Conservation (phyloP, 805 yeast genomes). For the Starmerella powellii region DNA sequence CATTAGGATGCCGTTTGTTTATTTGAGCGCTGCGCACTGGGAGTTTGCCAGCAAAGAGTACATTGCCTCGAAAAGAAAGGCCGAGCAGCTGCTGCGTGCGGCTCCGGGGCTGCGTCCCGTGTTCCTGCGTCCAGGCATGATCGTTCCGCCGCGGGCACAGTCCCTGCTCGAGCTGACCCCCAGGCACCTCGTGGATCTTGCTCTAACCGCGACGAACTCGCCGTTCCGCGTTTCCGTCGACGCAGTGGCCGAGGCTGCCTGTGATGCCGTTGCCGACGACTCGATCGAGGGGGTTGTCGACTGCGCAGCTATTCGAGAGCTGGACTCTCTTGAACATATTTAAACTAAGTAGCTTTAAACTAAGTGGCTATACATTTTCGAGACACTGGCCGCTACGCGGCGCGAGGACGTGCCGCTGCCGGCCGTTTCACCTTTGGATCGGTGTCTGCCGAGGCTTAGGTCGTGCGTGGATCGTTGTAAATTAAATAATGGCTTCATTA, state of each 20-base stretch:
- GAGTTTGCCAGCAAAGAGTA: conserved; percentile 57
- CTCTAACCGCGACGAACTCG: conserved; percentile 37
- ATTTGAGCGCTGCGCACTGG: conserved; percentile 68
- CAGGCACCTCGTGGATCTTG: conserved; percentile 35
- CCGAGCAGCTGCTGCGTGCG: conserved; percentile 43
- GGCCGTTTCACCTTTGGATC: too few species aligned
- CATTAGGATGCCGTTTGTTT: conserved; percentile 40
- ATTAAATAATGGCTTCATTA: background rate
- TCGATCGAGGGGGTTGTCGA: conserved; percentile 37
- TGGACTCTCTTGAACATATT: background rate
- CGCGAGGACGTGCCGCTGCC: too few species aligned
- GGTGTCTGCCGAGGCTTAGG: too few species aligned
- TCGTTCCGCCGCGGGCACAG: conserved; percentile 25
- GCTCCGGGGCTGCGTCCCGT: conserved; percentile 45
- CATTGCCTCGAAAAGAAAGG: conserved; percentile 61
- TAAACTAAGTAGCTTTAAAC: too few species aligned
- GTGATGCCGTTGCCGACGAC: conserved; percentile 42
- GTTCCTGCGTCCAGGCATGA: conserved; percentile 67
- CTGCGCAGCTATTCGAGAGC: conserved; percentile 8
- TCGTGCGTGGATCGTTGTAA: background rate
- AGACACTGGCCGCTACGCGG: too few species aligned
- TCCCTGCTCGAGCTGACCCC: conserved; percentile 16
- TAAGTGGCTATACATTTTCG: too few species aligned
- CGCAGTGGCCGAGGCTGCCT: conserved; percentile 48
- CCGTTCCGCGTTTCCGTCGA: conserved; percentile 39